Base-by-base conservation (phyloP, 1,284 basidiomycete genomes). In the Coniferiporia weirii region DNA sequence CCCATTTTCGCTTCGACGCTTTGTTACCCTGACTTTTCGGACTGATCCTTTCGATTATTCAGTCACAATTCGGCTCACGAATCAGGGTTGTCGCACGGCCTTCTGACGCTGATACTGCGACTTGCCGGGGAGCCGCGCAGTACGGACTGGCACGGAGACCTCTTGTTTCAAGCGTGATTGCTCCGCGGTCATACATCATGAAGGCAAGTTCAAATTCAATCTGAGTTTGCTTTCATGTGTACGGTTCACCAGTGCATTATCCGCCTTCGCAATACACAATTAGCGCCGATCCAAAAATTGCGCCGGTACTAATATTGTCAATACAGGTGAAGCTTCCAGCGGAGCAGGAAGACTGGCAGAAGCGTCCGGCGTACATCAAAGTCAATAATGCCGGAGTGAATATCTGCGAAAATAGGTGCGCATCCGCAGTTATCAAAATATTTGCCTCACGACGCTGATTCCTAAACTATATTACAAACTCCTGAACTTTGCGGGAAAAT, bases 181-280 rank as follows among this genome's bases (percentile, higher is more conserved):
- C 82, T 19, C 90, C 91, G 35, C 79, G 85, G 59, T 85, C 87
- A 19, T 93, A 92, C 68, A 82, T 91, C 63, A 91, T 93, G 87
- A 90, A 88, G 77, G 88, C 85, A 64, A 58, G 74, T 56, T 40
- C 8, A 36, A 44, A 4, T 35, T 38, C 5, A 19, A 22, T 20
- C 27, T 40, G 27, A 34, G 44, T 53, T 63, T 52, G 47, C 51
- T 56, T 35, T 52, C 50, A 46, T 61, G 48, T 56, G 64, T 62
- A 54, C 47, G 8, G 20, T 62, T 10, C 5, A 27, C 38, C 50
- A 9, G 19, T 48, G 44, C 15, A 46, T 19, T 9, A 45, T 13
- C 17, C 6, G n/a, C 46, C 36, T 20, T 54, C 32, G 9, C 19
- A 13, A 17, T 3, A 13, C 12, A n/a, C 15, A 19, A n/a, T n/a